Evolutionary conservation across 2,329 filamentous ascomycete genomes (phyloP).

Genomic region (Domatiomyces globalis): DNA sequence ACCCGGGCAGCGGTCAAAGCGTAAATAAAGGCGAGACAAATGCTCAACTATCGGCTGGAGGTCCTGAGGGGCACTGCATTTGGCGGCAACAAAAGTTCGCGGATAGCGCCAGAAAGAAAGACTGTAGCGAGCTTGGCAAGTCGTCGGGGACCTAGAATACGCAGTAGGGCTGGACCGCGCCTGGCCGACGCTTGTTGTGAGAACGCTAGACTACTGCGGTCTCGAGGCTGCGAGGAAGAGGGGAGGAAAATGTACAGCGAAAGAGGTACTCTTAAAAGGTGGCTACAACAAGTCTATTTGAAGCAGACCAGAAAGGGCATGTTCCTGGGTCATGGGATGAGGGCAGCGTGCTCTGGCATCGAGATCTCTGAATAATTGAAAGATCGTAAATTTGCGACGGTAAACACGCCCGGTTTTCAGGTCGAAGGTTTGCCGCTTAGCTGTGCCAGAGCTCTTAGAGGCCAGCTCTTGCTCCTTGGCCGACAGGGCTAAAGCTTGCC

Average conservation of each 20-base stretch:
- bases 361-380: background rate
- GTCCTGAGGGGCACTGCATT: background rate
- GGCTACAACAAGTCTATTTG: background rate
- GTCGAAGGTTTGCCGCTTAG: background rate
- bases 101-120: background rate
- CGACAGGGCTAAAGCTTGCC: background rate
- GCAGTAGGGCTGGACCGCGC: too few species aligned
- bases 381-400: background rate
- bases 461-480: background rate
- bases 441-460: background rate
- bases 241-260: background rate
- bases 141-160: background rate
- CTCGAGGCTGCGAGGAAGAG: too few species aligned
- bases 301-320: background rate
- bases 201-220: too few species aligned
- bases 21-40: background rate
- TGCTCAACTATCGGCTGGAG: background rate
- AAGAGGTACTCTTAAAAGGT: background rate
- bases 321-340: background rate
- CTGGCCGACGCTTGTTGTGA: too few species aligned
- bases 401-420: background rate
- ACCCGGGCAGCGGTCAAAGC: background rate
- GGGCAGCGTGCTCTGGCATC: background rate
- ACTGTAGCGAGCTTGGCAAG: background rate
- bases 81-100: background rate